Evolutionary conservation across 192 early-diverging fungal genomes (phyloP).

Genomic region (Thamnidium elegans): DNA sequence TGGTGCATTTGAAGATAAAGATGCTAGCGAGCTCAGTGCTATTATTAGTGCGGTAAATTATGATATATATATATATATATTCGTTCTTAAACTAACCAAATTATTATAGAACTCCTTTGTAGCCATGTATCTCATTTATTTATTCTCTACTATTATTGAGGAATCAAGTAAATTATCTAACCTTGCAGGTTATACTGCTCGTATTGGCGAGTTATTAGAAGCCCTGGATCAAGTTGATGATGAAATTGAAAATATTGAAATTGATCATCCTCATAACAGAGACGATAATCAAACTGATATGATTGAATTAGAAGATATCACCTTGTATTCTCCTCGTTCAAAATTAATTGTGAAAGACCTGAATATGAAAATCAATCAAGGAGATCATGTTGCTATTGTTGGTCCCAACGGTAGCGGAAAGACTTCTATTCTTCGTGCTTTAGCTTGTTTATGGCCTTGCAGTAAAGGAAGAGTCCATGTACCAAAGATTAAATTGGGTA

Average conservation of each 20-base stretch:
- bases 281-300: not conserved
- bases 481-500: slow-evolving; percentile 21
- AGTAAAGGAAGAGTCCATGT: slow-evolving; percentile 41
- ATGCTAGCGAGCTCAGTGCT: slow-evolving; percentile 65
- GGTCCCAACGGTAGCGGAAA: slow-evolving; percentile 87
- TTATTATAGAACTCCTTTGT: slow-evolving; percentile 65
- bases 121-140: slow-evolving; percentile 81
- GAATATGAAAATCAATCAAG: slow-evolving; percentile 44
- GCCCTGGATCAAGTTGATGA: slow-evolving; percentile 54
- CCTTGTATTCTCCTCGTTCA: slow-evolving; percentile 30
- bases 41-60: slow-evolving; percentile 64
- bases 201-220: slow-evolving; percentile 80
- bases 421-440: slow-evolving; percentile 71
- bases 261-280: slow-evolving; percentile 32
- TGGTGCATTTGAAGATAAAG: slow-evolving; percentile 71
- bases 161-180: slow-evolving; percentile 69
- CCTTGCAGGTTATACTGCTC: slow-evolving; percentile 78
- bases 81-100: not conserved
- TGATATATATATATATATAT: not conserved
- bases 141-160: slow-evolving; percentile 69
- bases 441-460: slow-evolving; percentile 75
- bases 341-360: slow-evolving; percentile 44
- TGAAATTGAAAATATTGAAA: slow-evolving; percentile 47
- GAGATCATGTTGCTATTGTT: slow-evolving; percentile 62
- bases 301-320: slow-evolving; percentile 40